phyloP scores from a whole-genome alignment of 768 basidiomycete species.

The Boletus sp. region DNA sequence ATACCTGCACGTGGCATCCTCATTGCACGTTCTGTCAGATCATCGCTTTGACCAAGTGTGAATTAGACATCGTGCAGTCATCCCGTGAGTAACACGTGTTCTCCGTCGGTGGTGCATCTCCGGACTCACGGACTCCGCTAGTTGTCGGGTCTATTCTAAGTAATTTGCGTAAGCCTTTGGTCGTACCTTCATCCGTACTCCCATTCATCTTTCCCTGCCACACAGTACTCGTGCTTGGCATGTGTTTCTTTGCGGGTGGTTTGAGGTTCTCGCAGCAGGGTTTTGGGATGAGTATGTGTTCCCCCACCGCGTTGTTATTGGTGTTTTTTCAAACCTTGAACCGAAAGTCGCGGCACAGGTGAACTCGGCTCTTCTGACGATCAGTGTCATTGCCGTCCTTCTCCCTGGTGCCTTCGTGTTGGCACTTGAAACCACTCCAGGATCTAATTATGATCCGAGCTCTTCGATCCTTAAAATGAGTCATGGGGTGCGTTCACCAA shows the following conservation, averaged over 20 bases:
- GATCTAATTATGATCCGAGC: slow-evolving; percentile 11
- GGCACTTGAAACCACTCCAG: slow-evolving; percentile 36
- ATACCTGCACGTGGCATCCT: not conserved
- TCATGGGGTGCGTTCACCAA: slow-evolving; percentile 54
- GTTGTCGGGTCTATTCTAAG: slow-evolving; percentile 83
- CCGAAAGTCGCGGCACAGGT: slow-evolving; percentile 66
- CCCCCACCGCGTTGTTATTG: not conserved
- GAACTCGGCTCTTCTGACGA: slow-evolving; percentile 68
- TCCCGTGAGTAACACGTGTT: slow-evolving; percentile 49
- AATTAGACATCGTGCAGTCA: slow-evolving; percentile 78
- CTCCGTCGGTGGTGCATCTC: not conserved
- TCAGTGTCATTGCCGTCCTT: slow-evolving; percentile 78
- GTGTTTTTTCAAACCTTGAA: not conserved
- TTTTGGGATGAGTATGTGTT: slow-evolving; percentile 61
- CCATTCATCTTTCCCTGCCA: not conserved
- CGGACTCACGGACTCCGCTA: slow-evolving; percentile 26
- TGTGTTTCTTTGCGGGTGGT: slow-evolving; percentile 85
- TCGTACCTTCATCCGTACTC: not conserved
- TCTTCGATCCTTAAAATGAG: slow-evolving; percentile 66
- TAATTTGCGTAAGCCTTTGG: slow-evolving; percentile 53
- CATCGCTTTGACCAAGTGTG: slow-evolving; percentile 79
- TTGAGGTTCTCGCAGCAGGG: slow-evolving; percentile 75
- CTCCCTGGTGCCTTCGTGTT: slow-evolving; percentile 78
- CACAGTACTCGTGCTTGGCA: slow-evolving; percentile 77
- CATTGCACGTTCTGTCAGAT: slow-evolving; percentile 42